phyloP scores from a whole-genome alignment of 2,329 filamentous ascomycete genomes.

The Nigrospora osmanthi region DNA sequence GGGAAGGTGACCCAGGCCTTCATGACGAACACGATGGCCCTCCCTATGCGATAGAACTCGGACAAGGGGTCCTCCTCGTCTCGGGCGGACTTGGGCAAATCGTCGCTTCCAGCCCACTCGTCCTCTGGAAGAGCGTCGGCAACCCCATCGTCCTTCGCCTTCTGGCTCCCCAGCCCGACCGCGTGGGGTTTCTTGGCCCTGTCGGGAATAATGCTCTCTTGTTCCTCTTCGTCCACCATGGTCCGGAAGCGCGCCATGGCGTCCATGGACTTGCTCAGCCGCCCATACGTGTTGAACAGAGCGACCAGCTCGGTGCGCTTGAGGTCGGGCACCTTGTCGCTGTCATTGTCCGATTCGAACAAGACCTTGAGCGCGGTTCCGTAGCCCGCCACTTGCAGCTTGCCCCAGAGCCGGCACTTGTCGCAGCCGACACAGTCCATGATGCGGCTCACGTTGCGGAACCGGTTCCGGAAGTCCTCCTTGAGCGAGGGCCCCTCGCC shows the following conservation, averaged over 20 bases:
- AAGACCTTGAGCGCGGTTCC: conserved; percentile 91
- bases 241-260: conserved; percentile 65
- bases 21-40: conserved; percentile 57
- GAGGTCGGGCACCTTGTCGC: conserved; percentile 59
- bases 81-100: conserved; percentile 20
- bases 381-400: conserved; percentile 90
- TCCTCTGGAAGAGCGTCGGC: conserved; percentile 21
- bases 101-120: conserved; percentile 31
- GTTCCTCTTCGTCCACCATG: conserved; percentile 31
- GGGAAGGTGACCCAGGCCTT: conserved; percentile 65
- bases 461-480: conserved; percentile 94
- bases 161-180: conserved; percentile 20
- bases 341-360: conserved; percentile 76
- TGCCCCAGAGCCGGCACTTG: conserved; percentile 97
- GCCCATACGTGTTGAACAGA: conserved; percentile 86
- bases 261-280: conserved; percentile 72
- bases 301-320: conserved; percentile 90
- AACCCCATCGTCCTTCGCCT: conserved; percentile 9
- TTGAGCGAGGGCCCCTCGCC: conserved; percentile 71
- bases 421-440: conserved; percentile 99
- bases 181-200: conserved; percentile 36
- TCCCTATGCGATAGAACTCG: conserved; percentile 42
- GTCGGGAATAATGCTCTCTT: conserved; percentile 20
- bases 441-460: conserved; percentile 89
- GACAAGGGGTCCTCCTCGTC: conserved; percentile 20